phyloP scores from a whole-genome alignment of 164 flowering plant species.

The Buxus sempervirens region DNA sequence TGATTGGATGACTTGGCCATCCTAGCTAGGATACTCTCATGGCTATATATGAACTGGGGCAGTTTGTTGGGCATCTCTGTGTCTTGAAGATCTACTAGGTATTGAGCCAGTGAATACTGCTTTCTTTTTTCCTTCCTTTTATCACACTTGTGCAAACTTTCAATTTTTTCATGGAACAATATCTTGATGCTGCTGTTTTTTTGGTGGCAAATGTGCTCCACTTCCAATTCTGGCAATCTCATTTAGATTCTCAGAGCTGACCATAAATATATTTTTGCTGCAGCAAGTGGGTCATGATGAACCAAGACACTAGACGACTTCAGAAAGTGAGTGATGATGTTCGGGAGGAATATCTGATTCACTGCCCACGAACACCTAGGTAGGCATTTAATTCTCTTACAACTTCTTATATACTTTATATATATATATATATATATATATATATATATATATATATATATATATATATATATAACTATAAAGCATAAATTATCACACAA shows the following conservation, averaged over 20 bases:
- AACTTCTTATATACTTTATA: not conserved
- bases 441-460: not conserved
- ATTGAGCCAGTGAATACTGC: too few relatives aligned
- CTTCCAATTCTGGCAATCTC: too few relatives aligned
- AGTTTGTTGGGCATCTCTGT: too few relatives aligned
- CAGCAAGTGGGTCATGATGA: slow-evolving; percentile 97
- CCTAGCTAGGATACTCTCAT: too few relatives aligned
- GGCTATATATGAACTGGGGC: too few relatives aligned
- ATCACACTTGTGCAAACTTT: too few relatives aligned
- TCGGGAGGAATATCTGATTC: slow-evolving; percentile 65
- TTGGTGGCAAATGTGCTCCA: too few relatives aligned
- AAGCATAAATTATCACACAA: not conserved
- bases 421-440: not conserved
- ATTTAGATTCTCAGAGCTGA: slow-evolving; percentile 1
- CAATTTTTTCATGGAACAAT: too few relatives aligned
- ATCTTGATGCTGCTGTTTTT: too few relatives aligned
- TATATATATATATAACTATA: not conserved
- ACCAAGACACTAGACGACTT: slow-evolving; percentile 72
- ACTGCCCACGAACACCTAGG: slow-evolving; percentile 71
- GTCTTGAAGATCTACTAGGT: too few relatives aligned
- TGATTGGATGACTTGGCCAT: too few relatives aligned
- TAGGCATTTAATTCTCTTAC: slow-evolving; percentile 10
- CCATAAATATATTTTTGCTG: slow-evolving; percentile 16
- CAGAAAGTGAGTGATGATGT: slow-evolving; percentile 87
- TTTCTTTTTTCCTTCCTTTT: too few relatives aligned